These are phyloP conservation scores for Coemansia sp. DNA, from an alignment of 192 early-diverging fungal genomes.

Conservation along the genomic window DNA sequence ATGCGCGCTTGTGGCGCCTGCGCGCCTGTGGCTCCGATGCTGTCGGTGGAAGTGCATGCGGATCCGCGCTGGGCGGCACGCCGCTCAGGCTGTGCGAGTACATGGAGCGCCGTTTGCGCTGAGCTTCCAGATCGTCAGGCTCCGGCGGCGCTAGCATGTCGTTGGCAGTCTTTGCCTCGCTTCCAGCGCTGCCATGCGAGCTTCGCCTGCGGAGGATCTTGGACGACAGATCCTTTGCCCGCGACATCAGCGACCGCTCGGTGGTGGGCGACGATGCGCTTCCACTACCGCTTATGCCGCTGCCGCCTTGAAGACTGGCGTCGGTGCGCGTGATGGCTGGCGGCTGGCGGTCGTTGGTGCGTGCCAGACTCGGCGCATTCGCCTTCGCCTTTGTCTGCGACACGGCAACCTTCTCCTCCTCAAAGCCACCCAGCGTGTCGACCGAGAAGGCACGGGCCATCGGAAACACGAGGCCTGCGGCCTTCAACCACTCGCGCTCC, in stretches of 20 bases:
- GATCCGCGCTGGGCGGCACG: neutral
- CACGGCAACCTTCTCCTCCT: neutral
- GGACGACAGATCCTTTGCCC: slow-evolving; percentile 37
- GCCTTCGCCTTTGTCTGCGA: neutral
- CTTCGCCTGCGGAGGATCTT: slow-evolving; percentile 15
- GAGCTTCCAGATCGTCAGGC: neutral
- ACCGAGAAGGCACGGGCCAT: slow-evolving; percentile 24
- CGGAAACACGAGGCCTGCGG: slow-evolving; percentile 10
- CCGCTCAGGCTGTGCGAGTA: neutral
- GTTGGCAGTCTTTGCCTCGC: neutral
- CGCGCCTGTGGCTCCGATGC: neutral
- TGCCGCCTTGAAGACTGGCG: neutral
- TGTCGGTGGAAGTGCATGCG: neutral
- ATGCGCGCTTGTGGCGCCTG: neutral
- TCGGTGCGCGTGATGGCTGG: neutral
- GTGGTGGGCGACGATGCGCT: slow-evolving; percentile 7
- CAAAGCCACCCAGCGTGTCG: slow-evolving; percentile 16
- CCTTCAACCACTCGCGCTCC: slow-evolving; percentile 36
- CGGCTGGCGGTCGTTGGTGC: neutral
- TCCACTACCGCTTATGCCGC: neutral
- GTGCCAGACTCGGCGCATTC: neutral
- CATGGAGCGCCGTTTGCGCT: slow-evolving; percentile 15
- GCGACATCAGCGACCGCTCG: slow-evolving; percentile 20
- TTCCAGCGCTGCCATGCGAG: neutral
- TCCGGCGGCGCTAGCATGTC: neutral